Percentiles rank a stretch among this genome's conserved stretches.
Evolutionary conservation across 2,329 filamentous ascomycete genomes (phyloP).

Genomic region (Sclerotinia minor): DNA sequence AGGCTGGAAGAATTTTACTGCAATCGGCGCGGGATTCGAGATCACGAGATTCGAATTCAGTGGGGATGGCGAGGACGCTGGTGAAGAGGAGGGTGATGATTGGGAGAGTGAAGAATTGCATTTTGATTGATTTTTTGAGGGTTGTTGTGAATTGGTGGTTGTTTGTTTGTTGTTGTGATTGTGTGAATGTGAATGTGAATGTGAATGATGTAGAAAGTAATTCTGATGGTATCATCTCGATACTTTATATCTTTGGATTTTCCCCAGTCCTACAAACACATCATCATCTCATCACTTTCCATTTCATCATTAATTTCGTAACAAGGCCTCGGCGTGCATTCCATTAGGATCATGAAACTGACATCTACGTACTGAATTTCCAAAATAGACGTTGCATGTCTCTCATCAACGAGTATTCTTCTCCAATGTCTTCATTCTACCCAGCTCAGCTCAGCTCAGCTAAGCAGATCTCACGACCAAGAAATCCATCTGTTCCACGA

Average conservation of each 20-base stretch:
- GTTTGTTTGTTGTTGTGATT: neutral
- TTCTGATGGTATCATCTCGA: neutral
- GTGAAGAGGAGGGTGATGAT: neutral
- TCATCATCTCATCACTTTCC: neutral
- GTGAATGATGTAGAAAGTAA: neutral
- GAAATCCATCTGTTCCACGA: too few relatives aligned
- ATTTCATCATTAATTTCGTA: neutral
- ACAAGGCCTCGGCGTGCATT: too few relatives aligned
- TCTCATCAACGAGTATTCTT: too few relatives aligned
- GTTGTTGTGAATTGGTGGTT: neutral
- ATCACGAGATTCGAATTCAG: neutral
- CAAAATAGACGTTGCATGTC: too few relatives aligned
- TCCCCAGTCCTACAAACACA: too few relatives aligned
- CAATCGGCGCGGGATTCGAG: neutral
- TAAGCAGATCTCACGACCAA: too few relatives aligned
- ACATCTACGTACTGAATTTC: too few relatives aligned
- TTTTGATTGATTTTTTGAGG: neutral
- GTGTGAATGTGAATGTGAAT: neutral
- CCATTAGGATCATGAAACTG: too few relatives aligned
- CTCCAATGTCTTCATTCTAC: too few relatives aligned
- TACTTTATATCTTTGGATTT: neutral
- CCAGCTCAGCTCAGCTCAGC: too few relatives aligned
- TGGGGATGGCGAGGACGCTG: neutral
- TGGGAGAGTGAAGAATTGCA: slow-evolving; percentile 2
- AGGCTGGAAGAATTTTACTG: neutral